Conservation (phyloP, 2,329 filamentous ascomycete species). For the Colletotrichum plurivorum region DNA sequence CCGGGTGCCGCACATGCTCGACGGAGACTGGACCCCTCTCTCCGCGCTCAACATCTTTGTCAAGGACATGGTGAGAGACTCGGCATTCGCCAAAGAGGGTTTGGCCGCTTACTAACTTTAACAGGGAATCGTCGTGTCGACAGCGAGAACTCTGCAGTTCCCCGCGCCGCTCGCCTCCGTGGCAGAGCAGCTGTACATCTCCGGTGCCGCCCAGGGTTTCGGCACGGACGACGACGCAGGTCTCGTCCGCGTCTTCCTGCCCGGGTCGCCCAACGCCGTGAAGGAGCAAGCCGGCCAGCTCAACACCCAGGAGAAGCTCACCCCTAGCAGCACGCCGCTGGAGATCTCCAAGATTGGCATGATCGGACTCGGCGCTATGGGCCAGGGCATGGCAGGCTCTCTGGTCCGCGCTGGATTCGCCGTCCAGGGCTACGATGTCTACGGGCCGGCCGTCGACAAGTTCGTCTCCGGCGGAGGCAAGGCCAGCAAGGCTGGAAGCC, state of each 20-base stretch:
- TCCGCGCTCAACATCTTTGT: slow-evolving; percentile 53
- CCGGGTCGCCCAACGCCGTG: slow-evolving; percentile 35
- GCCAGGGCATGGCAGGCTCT: slow-evolving; percentile 54
- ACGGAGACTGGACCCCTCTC: slow-evolving; percentile 59
- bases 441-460: slow-evolving; percentile 46
- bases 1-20: slow-evolving; percentile 66
- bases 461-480: slow-evolving; percentile 46
- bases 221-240: slow-evolving; percentile 48
- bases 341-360: slow-evolving; percentile 51
- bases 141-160: slow-evolving; percentile 48
- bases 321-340: slow-evolving; percentile 42
- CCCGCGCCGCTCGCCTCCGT: slow-evolving; percentile 53
- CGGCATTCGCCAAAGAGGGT: background rate
- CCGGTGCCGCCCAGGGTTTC: slow-evolving; percentile 46
- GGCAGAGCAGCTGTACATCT: slow-evolving; percentile 51
- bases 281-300: slow-evolving; percentile 38
- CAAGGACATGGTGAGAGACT: slow-evolving; percentile 51
- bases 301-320: slow-evolving; percentile 29
- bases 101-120: background rate
- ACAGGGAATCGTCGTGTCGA: slow-evolving; percentile 48
- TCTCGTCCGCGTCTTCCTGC: slow-evolving; percentile 47
- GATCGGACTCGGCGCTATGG: slow-evolving; percentile 56
- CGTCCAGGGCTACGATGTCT: slow-evolving; percentile 53
- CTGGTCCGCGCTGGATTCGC: slow-evolving; percentile 50
- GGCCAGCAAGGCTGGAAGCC: slow-evolving; percentile 44